These are phyloP conservation scores for Vicia faba DNA, from an alignment of 306 rosid genomes.

Conservation along the genomic window DNA sequence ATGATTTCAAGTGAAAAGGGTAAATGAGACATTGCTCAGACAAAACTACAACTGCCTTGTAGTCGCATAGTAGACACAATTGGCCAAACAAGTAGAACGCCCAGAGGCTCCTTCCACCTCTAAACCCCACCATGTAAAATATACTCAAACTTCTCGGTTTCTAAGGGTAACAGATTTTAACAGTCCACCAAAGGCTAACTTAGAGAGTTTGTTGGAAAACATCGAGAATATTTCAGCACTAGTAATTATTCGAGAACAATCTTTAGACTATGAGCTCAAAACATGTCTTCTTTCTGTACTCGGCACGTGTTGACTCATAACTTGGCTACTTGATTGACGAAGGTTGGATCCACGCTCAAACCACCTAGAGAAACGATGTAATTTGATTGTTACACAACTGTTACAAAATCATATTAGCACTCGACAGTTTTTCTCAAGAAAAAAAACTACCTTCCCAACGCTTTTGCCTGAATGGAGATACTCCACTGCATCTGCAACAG, in stretches of 20 bases:
- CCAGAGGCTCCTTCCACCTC: too few relatives aligned
- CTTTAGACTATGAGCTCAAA: constrained; percentile 21
- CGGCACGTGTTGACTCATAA: constrained; percentile 48
- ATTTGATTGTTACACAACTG: constrained; percentile 22
- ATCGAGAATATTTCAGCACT: constrained; percentile 18
- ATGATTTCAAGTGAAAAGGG: too few relatives aligned
- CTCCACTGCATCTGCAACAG: constrained; percentile 89
- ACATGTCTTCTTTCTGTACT: constrained; percentile 14
- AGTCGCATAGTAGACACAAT: too few relatives aligned
- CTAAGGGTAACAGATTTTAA: too few relatives aligned
- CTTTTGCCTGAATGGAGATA: constrained; percentile 96
- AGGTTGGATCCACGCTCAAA: constrained; percentile 76
- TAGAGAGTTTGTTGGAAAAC: too few relatives aligned
- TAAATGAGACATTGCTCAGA: too few relatives aligned
- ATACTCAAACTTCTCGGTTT: too few relatives aligned
- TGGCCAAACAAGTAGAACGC: too few relatives aligned
- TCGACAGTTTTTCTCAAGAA: neutral
- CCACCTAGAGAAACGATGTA: constrained; percentile 58
- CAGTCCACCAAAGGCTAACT: too few relatives aligned
- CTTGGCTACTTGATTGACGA: constrained; percentile 59
- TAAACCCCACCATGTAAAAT: too few relatives aligned
- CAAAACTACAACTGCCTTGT: too few relatives aligned
- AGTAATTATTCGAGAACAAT: constrained; percentile 27
- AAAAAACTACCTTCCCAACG: constrained; percentile 83
- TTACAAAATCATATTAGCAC: constrained; percentile 24